Evolutionary conservation across 306 rosid genomes (phyloP), one percentile per base, ranked within the genome.

Genomic region (Vigna reflexopilosa): DNA sequence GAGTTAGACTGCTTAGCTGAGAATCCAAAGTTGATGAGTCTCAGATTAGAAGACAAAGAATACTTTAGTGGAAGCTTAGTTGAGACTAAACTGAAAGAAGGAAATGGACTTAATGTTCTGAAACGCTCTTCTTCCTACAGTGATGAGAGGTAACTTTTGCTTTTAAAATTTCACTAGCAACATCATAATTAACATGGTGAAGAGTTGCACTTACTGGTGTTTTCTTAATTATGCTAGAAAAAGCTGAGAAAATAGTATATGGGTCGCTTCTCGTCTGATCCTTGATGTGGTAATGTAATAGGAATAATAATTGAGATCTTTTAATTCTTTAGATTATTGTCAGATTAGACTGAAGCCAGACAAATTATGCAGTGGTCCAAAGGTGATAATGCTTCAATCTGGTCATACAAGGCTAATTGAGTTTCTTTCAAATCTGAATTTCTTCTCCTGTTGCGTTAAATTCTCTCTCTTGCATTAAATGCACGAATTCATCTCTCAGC

Each of bases 1-100:
- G 98, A 93, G 69, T 93, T 88, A 59, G 98, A 93, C 77, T 85
- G 94, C 84, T 75, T 93, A 51, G 51, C 97, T 5, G 97, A 93
- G 80, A 90, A 91, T 81, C 90, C 97, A 49, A 90, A 85, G 87
- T 67, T 87, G 52, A 88, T 86, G 93, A 86, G 89, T 67, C 84
- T 93, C 72, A 86, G 97, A 74, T 80, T 87, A 85, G 99, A 96
- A 80, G 97, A 93, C 88, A 96, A 90, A 87, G 99, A 96, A 83
- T 93, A 90, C 77, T 96, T 93, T 78, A 96, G 99, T 76, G 99
- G 99, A 80, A 96, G 97, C 90, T 84, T 93, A 80, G 82, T 91
- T 45, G 98, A 96, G 91, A 88, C 93, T 45, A 91, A 93, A 83
- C 86, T 86, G 28, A 90, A 93, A 80, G 91, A 85, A 57, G 87